phyloP scores from a whole-genome alignment of 495 filamentous ascomycete genomes.

The Podospora appendiculata region DNA sequence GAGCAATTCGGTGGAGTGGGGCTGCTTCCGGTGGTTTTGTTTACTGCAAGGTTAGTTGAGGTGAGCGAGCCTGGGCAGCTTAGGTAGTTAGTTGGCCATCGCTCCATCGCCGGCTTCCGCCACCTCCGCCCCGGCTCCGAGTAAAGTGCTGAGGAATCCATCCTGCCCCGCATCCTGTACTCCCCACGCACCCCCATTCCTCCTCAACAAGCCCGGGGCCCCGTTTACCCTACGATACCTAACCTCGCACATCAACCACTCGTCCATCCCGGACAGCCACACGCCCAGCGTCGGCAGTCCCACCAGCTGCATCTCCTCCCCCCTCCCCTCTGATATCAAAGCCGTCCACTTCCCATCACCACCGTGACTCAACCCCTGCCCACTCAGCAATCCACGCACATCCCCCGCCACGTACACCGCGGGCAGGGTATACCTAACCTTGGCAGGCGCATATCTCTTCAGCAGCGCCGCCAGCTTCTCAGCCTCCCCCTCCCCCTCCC shows the following conservation, averaged over 20 bases:
- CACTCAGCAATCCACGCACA: slow-evolving; percentile 4
- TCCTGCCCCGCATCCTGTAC: not conserved
- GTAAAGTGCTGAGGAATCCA: not conserved
- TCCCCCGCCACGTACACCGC: slow-evolving; percentile 32
- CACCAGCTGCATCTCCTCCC: slow-evolving; percentile 18
- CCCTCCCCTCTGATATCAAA: not conserved
- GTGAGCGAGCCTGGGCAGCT: no score
- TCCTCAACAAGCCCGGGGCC: slow-evolving; percentile 15
- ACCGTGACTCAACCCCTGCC: not conserved
- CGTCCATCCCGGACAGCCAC: slow-evolving; percentile 19
- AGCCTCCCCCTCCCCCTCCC: slow-evolving; percentile 19
- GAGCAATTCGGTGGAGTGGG: no score
- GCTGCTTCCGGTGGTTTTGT: no score
- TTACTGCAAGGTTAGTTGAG: no score
- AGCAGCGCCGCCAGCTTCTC: slow-evolving; percentile 26
- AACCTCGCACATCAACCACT: slow-evolving; percentile 36
- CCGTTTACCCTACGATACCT: slow-evolving; percentile 39
- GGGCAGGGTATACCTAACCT: slow-evolving; percentile 47
- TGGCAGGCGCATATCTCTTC: slow-evolving; percentile 37
- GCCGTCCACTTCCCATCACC: not conserved
- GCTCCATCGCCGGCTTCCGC: not conserved
- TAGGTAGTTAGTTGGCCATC: no score
- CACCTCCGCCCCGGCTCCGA: no score
- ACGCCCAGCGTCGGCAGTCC: slow-evolving; percentile 45
- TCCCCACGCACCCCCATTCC: slow-evolving; percentile 1